Conservation (phyloP, 805 yeast species). For the Wickerhamomyces bisporus region DNA sequence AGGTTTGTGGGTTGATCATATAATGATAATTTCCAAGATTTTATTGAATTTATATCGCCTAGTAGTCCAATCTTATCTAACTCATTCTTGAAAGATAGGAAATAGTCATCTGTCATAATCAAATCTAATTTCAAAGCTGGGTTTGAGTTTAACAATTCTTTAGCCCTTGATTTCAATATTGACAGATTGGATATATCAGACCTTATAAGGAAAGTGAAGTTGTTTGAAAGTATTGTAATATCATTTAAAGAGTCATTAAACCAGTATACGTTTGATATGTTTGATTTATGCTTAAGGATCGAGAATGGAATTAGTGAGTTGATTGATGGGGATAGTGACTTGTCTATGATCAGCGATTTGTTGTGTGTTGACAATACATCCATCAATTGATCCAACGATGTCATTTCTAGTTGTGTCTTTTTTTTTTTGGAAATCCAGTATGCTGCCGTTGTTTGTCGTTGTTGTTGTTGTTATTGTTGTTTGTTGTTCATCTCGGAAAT, state of each 20-base stretch:
- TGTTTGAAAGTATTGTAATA: constrained; percentile 8
- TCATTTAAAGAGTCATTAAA: constrained; percentile 24
- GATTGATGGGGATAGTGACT: constrained; percentile 40
- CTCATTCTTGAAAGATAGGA: constrained; percentile 29
- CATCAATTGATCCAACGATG: constrained; percentile 6
- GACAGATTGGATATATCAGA: constrained; percentile 16
- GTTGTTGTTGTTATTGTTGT: background rate
- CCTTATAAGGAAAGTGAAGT: constrained; percentile 22
- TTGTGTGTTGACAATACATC: constrained; percentile 23
- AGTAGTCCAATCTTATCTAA: constrained; percentile 20
- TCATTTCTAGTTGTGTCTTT: too few species aligned
- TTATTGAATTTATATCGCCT: constrained; percentile 15
- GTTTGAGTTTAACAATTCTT: constrained; percentile 13
- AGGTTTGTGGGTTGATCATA: constrained; percentile 3
- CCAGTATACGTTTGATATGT: constrained; percentile 47
- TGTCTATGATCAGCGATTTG: constrained; percentile 35
- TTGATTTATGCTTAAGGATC: constrained; percentile 41
- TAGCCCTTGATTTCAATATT: constrained; percentile 12
- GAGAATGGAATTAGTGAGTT: constrained; percentile 54
- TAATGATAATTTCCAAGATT: constrained; percentile 14
- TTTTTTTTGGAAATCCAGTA: too few species aligned
- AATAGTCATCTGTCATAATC: constrained; percentile 32
- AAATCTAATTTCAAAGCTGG: constrained; percentile 14
- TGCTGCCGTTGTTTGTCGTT: background rate
- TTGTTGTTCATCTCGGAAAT: background rate